A percentile compares a stretch with the other conserved stretches of the same genome.
Evolutionary conservation across 352 stramenopile species (phyloP).

Genomic region (Globisporangium apiculatum): DNA sequence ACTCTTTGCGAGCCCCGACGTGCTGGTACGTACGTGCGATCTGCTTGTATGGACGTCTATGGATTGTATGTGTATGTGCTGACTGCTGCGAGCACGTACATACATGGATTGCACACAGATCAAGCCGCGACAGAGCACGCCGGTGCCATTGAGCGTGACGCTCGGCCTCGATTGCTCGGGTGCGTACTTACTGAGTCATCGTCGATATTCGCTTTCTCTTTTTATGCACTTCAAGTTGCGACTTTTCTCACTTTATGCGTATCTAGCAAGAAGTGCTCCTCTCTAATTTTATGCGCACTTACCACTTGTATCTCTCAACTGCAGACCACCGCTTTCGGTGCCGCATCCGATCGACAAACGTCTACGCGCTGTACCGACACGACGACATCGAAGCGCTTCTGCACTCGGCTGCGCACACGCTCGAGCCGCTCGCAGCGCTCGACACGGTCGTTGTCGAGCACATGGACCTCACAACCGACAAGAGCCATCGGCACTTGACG

Average conservation of each 20-base stretch:
- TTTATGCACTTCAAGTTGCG: neutral
- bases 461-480: constrained; percentile 58
- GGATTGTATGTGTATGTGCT: neutral
- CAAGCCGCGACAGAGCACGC: constrained; percentile 38
- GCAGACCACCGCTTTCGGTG: constrained; percentile 61
- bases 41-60: neutral
- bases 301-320: neutral
- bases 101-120: constrained; percentile 25
- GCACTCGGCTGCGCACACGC: constrained; percentile 12
- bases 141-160: constrained; percentile 50
- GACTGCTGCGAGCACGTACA: too few species aligned
- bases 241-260: neutral
- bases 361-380: constrained; percentile 54
- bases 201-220: neutral
- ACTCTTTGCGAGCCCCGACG: constrained; percentile 44
- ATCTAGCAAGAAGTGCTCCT: neutral
- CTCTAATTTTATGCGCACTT: neutral
- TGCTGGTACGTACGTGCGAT: constrained; percentile 31
- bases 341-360: constrained; percentile 58
- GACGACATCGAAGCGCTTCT: constrained; percentile 54
- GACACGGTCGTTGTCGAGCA: constrained; percentile 68
- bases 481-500: constrained; percentile 41
- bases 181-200: constrained; percentile 11
- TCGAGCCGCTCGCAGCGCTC: constrained; percentile 46
- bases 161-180: constrained; percentile 40